phyloP scores from a whole-genome alignment of 768 basidiomycete species.

The Naganishia randhawae region DNA sequence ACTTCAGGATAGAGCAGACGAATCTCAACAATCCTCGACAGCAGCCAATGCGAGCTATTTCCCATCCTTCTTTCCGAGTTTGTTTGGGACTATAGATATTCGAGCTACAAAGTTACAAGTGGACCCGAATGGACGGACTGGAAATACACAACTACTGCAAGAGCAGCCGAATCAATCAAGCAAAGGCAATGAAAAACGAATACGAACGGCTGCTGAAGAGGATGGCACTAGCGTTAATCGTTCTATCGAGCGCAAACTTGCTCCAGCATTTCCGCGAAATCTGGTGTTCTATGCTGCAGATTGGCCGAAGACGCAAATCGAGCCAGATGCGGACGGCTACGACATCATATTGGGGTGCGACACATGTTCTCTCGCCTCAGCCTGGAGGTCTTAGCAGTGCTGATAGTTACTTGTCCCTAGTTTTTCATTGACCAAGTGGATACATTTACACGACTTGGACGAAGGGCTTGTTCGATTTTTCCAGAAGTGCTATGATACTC shows the following conservation, averaged over 20 bases:
- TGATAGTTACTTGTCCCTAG: conserved; percentile 4
- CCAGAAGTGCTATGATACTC: conserved; percentile 26
- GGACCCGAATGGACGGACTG: background rate
- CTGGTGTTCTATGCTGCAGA: conserved; percentile 33
- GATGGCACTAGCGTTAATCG: background rate
- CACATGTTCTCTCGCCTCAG: background rate
- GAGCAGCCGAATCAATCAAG: background rate
- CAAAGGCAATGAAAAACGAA: background rate
- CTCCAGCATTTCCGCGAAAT: conserved; percentile 30
- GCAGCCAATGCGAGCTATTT: conserved; percentile 20
- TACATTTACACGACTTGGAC: conserved; percentile 38
- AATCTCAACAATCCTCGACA: background rate
- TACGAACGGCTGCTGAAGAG: background rate
- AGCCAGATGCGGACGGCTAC: conserved; percentile 30
- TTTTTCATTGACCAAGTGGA: conserved; percentile 39
- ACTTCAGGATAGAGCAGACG: background rate
- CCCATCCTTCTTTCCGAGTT: conserved; percentile 23
- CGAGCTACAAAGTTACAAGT: background rate
- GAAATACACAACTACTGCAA: background rate
- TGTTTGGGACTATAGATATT: conserved; percentile 21
- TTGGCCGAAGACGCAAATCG: conserved; percentile 29
- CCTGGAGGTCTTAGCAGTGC: too few species aligned
- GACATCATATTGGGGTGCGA: conserved; percentile 36
- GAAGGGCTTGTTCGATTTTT: conserved; percentile 36
- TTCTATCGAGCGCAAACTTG: background rate